Evolutionary conservation across 805 yeast species (phyloP).

Genomic region (Isabelozyma gotoi): DNA sequence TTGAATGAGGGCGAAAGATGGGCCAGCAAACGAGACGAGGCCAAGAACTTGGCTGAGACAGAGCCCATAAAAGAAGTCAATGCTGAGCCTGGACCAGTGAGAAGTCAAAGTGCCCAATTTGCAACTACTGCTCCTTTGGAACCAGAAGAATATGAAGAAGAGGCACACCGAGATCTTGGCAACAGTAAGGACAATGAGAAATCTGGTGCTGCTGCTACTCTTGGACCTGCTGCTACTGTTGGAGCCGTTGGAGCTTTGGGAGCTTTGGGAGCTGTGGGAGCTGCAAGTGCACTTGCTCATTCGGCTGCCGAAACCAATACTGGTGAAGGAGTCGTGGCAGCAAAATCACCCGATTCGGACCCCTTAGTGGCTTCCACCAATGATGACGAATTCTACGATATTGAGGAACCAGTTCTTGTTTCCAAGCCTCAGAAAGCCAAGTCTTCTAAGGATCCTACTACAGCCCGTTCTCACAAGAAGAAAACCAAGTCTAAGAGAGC

Average conservation of each 20-base stretch:
- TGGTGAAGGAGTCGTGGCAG: no score
- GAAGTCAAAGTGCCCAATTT: background rate
- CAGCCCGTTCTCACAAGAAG: slow-evolving; percentile 13
- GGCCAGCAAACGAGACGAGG: background rate
- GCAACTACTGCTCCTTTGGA: background rate
- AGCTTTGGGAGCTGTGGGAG: background rate
- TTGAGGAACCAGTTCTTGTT: slow-evolving; percentile 35
- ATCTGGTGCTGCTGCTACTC: slow-evolving; percentile 1
- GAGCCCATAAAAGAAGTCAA: background rate
- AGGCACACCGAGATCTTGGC: background rate
- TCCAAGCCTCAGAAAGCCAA: slow-evolving; percentile 31
- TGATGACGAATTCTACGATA: slow-evolving; percentile 35
- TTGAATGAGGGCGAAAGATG: background rate
- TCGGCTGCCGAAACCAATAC: background rate
- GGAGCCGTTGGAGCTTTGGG: background rate
- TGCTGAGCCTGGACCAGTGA: background rate
- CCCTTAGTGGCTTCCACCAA: slow-evolving; percentile 4
- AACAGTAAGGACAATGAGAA: background rate
- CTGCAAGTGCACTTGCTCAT: background rate
- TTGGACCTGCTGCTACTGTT: background rate
- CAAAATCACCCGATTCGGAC: no score
- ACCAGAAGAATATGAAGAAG: background rate
- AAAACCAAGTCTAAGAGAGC: slow-evolving; percentile 16
- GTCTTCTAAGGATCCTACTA: slow-evolving; percentile 32
- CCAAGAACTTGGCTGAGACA: background rate